phyloP scores from a whole-genome alignment of 2,329 filamentous ascomycete genomes.

The Fusarium longipes region DNA sequence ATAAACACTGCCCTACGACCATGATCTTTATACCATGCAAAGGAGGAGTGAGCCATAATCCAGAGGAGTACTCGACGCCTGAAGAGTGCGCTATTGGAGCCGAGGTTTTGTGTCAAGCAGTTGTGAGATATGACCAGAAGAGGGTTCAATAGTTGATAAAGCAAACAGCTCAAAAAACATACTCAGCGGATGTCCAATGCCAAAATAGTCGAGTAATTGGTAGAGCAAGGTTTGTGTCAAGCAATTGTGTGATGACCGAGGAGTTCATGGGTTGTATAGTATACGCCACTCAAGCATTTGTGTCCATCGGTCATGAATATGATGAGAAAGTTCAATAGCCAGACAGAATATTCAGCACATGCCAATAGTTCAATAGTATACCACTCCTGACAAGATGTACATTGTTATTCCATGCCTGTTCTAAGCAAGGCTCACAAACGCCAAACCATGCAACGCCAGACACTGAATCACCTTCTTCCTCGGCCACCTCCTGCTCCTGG shows the following conservation, averaged over 20 bases:
- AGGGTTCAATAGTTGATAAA: slow-evolving; percentile 1
- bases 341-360: too few relatives aligned
- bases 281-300: too few relatives aligned
- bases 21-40: slow-evolving; percentile 52
- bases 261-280: too few relatives aligned
- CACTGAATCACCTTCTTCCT: slow-evolving; percentile 48
- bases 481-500: slow-evolving; percentile 45
- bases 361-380: too few relatives aligned
- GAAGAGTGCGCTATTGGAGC: slow-evolving; percentile 48
- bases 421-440: slow-evolving; percentile 1
- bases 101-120: slow-evolving; percentile 40
- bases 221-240: too few relatives aligned
- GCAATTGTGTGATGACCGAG: too few relatives aligned
- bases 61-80: slow-evolving; percentile 44
- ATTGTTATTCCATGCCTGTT: slow-evolving; percentile 9
- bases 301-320: too few relatives aligned
- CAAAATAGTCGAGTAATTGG: too few relatives aligned
- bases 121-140: slow-evolving; percentile 43
- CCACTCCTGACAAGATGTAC: too few relatives aligned
- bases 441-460: slow-evolving; percentile 26
- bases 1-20: slow-evolving; percentile 45
- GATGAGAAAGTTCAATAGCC: too few relatives aligned
- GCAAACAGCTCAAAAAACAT: too few relatives aligned
- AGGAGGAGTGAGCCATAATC: slow-evolving; percentile 49
- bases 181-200: too few relatives aligned